Evolutionary conservation across 768 basidiomycete species (phyloP).

Genomic region (Kwoniella heveanensis): DNA sequence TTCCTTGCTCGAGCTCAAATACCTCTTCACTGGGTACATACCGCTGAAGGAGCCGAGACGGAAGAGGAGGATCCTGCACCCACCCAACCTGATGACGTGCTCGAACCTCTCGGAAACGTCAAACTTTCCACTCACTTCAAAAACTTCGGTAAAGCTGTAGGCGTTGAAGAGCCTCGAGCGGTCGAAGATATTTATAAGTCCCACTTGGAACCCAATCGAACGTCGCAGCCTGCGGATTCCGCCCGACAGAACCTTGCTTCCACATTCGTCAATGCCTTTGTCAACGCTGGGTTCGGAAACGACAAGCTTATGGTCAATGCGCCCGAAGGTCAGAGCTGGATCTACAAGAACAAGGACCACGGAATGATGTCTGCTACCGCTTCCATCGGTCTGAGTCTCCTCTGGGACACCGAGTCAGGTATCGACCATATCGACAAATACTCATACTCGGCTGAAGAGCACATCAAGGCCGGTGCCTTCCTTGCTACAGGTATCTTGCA

Average conservation of each 20-base stretch:
- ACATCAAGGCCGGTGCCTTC: conserved; percentile 96
- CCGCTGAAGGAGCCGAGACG: conserved; percentile 61
- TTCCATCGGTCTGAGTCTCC: conserved; percentile 83
- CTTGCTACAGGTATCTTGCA: conserved; percentile 93
- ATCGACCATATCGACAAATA: conserved; percentile 95
- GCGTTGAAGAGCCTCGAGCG: conserved; percentile 82
- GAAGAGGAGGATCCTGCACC: conserved; percentile 62
- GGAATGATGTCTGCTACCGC: conserved; percentile 99
- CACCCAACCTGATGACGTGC: conserved; percentile 76
- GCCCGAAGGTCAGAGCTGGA: conserved; percentile 95
- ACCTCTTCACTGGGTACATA: conserved; percentile 83
- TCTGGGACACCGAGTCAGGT: conserved; percentile 96
- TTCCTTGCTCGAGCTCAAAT: conserved; percentile 89
- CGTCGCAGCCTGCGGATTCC: conserved; percentile 80
- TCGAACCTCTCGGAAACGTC: conserved; percentile 83
- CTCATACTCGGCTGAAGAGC: conserved; percentile 91
- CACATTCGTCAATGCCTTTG: conserved; percentile 98
- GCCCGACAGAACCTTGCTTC: conserved; percentile 92
- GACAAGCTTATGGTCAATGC: conserved; percentile 98
- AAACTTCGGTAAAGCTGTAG: conserved; percentile 90
- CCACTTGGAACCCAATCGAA: conserved; percentile 87
- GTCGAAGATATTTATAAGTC: conserved; percentile 97
- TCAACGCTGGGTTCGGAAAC: conserved; percentile 97
- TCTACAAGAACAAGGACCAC: conserved; percentile 99
- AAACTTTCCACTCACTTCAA: conserved; percentile 81